Conservation (phyloP, 495 filamentous ascomycete genomes). For the Letharia columbiana region DNA sequence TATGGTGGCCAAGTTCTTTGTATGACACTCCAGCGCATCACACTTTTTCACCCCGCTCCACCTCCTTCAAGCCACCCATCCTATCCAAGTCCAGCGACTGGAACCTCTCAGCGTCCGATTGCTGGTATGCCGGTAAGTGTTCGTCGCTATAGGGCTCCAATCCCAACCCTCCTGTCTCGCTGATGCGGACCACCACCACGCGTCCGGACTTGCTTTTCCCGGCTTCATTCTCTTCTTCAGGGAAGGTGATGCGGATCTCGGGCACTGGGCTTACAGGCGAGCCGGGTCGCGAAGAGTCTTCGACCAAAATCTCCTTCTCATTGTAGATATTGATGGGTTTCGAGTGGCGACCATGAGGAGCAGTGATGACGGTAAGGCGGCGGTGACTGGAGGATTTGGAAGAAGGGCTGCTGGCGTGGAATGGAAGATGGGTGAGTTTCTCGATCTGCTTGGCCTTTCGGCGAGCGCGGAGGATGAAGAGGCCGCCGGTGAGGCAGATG, state of each 20-base stretch:
- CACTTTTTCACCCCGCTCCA: background rate
- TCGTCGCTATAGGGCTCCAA: conserved; percentile 76
- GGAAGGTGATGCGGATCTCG: conserved; percentile 97
- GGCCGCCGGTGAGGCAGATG: conserved; percentile 35
- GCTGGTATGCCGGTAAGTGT: conserved; percentile 77
- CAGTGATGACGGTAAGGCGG: conserved; percentile 55
- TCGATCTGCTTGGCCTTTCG: conserved; percentile 39
- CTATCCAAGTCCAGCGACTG: conserved; percentile 88
- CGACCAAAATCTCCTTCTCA: conserved; percentile 58
- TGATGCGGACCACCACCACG: conserved; percentile 86
- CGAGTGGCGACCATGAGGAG: conserved; percentile 42
- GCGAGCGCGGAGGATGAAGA: conserved; percentile 63
- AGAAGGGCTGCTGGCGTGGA: conserved; percentile 50
- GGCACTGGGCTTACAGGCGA: conserved; percentile 82
- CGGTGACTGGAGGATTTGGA: conserved; percentile 45
- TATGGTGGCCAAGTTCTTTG: background rate
- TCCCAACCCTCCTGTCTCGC: conserved; percentile 73
- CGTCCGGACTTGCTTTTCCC: conserved; percentile 78
- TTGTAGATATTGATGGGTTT: conserved; percentile 66
- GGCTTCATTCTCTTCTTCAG: conserved; percentile 84
- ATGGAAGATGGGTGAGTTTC: conserved; percentile 42
- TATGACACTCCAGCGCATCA: background rate
- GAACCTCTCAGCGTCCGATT: conserved; percentile 65
- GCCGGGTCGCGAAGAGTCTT: conserved; percentile 63
- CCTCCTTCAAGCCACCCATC: conserved; percentile 87